Percentiles rank a stretch among this genome's conserved stretches.
These are phyloP conservation scores for Striga hermonthica DNA, from an alignment of 305 asterid genomes.

Conservation along the genomic window DNA sequence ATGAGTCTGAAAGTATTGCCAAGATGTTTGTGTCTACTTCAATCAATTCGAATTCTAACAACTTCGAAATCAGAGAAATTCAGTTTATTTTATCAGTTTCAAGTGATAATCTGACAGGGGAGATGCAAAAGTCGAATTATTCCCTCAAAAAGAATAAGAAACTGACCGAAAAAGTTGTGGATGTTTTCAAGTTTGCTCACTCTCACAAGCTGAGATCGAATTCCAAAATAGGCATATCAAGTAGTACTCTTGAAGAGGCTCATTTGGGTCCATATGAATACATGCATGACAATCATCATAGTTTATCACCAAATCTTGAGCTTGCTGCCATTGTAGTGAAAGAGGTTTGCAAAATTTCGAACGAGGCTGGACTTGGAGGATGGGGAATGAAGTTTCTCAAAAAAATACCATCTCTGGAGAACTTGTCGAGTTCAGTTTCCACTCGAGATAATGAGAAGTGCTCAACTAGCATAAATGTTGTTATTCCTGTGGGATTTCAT, in stretches of 20 bases:
- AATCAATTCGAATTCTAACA: slow-evolving; percentile 42
- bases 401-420: slow-evolving; percentile 39
- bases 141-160: slow-evolving; percentile 44
- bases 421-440: slow-evolving; percentile 30
- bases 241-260: slow-evolving; percentile 45
- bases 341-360: slow-evolving; percentile 37
- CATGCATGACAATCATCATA: neutral
- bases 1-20: slow-evolving; percentile 48
- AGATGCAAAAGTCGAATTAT: slow-evolving; percentile 38
- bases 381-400: slow-evolving; percentile 96
- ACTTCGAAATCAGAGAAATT: slow-evolving; percentile 58
- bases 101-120: slow-evolving; percentile 37
- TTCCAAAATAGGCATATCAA: slow-evolving; percentile 44
- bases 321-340: slow-evolving; percentile 71
- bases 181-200: slow-evolving; percentile 49
- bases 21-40: slow-evolving; percentile 75
- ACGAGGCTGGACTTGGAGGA: slow-evolving; percentile 60
- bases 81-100: slow-evolving; percentile 55
- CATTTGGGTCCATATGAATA: neutral
- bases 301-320: slow-evolving; percentile 54
- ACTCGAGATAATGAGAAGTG: slow-evolving; percentile 44
- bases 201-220: slow-evolving; percentile 43
- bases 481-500: slow-evolving; percentile 80
- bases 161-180: slow-evolving; percentile 51
- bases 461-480: slow-evolving; percentile 54